phyloP scores from a whole-genome alignment of 768 basidiomycete genomes.

The Leccinum subtestaceum region DNA sequence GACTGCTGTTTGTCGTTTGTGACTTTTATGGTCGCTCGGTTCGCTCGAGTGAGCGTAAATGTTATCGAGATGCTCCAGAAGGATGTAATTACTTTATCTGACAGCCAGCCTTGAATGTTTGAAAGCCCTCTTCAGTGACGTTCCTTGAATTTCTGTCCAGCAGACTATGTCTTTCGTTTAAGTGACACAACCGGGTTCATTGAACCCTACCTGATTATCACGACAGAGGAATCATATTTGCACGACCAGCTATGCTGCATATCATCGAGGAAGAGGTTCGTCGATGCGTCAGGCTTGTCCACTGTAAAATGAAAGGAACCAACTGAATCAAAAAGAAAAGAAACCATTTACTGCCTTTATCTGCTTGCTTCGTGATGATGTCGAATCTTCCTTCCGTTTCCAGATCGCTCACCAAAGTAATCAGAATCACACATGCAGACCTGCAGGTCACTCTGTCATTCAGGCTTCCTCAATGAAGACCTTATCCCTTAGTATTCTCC shows the following conservation, averaged over 20 bases:
- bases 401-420: constrained; percentile 13
- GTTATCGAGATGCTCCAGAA: background rate
- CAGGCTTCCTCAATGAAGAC: constrained; percentile 15
- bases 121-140: too few relatives aligned
- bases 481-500: background rate
- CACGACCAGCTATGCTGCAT: constrained; percentile 39
- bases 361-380: constrained; percentile 41
- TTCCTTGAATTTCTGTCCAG: too few relatives aligned
- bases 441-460: constrained; percentile 6
- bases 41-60: background rate
- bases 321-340: constrained; percentile 12
- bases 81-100: constrained; percentile 25
- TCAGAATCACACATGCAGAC: constrained; percentile 15
- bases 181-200: too few relatives aligned
- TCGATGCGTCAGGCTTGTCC: background rate
- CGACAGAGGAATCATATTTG: constrained; percentile 34
- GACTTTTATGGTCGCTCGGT: background rate
- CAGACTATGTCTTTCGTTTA: background rate
- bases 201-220: background rate
- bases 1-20: constrained; percentile 37
- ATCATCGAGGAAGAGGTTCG: constrained; percentile 29
- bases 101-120: constrained; percentile 22
- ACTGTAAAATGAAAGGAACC: background rate
- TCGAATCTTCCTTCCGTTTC: constrained; percentile 26
- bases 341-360: constrained; percentile 35